Conservation (phyloP, 2,329 filamentous ascomycete genomes). For the Paramyrothecium roridum region DNA sequence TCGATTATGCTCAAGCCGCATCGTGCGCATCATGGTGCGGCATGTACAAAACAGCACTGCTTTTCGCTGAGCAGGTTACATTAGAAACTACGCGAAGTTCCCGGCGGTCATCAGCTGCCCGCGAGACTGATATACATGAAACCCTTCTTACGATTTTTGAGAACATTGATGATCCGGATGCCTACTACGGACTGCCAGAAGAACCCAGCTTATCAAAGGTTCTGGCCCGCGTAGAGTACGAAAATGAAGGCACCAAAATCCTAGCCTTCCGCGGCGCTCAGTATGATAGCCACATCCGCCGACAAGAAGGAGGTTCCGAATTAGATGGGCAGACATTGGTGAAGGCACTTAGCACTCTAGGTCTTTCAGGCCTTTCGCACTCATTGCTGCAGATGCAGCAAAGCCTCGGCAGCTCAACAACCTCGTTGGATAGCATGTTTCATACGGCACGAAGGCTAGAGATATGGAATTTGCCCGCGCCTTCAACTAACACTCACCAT, state of each 20-base stretch:
- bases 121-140: slow-evolving; percentile 56
- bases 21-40: slow-evolving; percentile 72
- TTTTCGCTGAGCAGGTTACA: slow-evolving; percentile 74
- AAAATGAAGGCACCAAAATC: slow-evolving; percentile 81
- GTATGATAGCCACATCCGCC: slow-evolving; percentile 79
- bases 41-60: slow-evolving; percentile 81
- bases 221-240: slow-evolving; percentile 80
- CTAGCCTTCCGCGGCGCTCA: slow-evolving; percentile 88
- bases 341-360: slow-evolving; percentile 73
- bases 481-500: slow-evolving; percentile 58
- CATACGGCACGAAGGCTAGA: slow-evolving; percentile 78
- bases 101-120: slow-evolving; percentile 61
- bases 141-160: slow-evolving; percentile 81
- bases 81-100: slow-evolving; percentile 56
- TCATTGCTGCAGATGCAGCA: slow-evolving; percentile 70
- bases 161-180: slow-evolving; percentile 92
- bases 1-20: slow-evolving; percentile 71
- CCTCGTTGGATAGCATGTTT: slow-evolving; percentile 69
- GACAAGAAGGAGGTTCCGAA: slow-evolving; percentile 50
- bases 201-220: slow-evolving; percentile 73
- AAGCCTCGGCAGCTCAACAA: slow-evolving; percentile 51
- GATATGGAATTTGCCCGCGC: slow-evolving; percentile 86
- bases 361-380: slow-evolving; percentile 81
- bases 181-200: slow-evolving; percentile 88
- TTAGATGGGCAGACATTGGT: slow-evolving; percentile 68